Base-by-base conservation (phyloP, 2,329 filamentous ascomycete species). In the Colletotrichum musicola region DNA sequence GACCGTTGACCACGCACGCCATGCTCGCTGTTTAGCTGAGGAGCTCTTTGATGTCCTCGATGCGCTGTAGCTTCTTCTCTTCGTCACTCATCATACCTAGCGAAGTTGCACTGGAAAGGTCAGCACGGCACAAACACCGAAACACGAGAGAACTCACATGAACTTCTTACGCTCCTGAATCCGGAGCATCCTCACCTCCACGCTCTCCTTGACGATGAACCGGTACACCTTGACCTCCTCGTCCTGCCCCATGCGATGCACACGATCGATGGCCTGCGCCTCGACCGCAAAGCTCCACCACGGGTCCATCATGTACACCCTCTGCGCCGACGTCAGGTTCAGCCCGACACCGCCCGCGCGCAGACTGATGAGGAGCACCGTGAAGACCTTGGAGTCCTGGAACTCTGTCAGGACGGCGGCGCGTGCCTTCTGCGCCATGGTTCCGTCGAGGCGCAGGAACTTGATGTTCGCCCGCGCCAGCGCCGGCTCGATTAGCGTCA, bases 261-360 rank as follows among this genome's bases (percentile, higher is more conserved):
- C 94, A 1, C 96, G 93, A 82, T 99, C 96, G 75, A 99, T 98
- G 9, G 96, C 96, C 80, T 99, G 96, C 5, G 95, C 94, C 81
- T 99, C 96, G 13, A 98, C 91, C 0, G 96, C 95, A 80, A 95
- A 99, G 77, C 93, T 97, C 96, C 96, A 99, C 96, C 96, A 99
- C 0, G 96, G 96, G 79, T 99, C 96, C 96, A 99, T 98, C 93
- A 99, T 97, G 82, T 92, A 99, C 5, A 99, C 97, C 62, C 93
- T 86, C 71, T 91, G 93, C 6, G 96, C 96, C 72, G 90, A 91
- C 0, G 95, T 98, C 70, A 99, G 81, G 76, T 99, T 99, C 50
- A 99, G 84, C 0, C 96, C 96, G 0, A 99, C 96, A 25, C 96
- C 97, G 4, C 97, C 96, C 0, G 97, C 96, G 20, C 94, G 88